Percentiles rank a stretch among this genome's conserved stretches.
Evolutionary conservation across 2,329 filamentous ascomycete genomes (phyloP).

Genomic region (Leptosphaerulina australis): DNA sequence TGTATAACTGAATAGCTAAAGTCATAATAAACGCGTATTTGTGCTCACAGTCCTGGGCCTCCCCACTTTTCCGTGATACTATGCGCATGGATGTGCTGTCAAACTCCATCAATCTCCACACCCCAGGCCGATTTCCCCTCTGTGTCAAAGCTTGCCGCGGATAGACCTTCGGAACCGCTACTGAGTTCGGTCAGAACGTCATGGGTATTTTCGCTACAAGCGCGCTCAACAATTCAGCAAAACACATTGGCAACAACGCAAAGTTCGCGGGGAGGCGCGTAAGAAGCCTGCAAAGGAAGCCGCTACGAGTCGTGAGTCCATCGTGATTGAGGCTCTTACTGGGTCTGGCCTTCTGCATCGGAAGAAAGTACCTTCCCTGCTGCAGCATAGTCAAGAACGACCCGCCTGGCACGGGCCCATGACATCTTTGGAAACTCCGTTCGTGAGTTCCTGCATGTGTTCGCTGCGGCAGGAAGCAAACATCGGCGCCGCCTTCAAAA

Average conservation of each 20-base stretch:
- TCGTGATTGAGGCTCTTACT: constrained; percentile 13
- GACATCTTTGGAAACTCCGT: constrained; percentile 29
- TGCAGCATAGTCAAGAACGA: constrained; percentile 26
- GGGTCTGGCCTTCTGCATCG: constrained; percentile 13
- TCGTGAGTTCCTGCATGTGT: constrained; percentile 45
- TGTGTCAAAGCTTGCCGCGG: constrained; percentile 15
- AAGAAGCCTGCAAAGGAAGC: constrained; percentile 11
- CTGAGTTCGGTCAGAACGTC: constrained; percentile 24
- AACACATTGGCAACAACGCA: constrained; percentile 8
- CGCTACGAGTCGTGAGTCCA: constrained; percentile 14
- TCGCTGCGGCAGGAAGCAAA: constrained; percentile 23
- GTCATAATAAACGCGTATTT: neutral
- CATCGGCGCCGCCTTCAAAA: constrained; percentile 29
- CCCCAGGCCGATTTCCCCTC: constrained; percentile 10
- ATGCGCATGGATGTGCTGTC: constrained; percentile 17
- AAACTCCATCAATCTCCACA: constrained; percentile 19
- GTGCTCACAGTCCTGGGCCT: neutral
- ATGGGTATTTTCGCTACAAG: constrained; percentile 29
- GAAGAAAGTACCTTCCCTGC: constrained; percentile 8
- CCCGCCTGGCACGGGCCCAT: constrained; percentile 36
- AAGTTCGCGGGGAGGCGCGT: constrained; percentile 11
- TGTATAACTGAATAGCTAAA: neutral
- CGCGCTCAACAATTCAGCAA: constrained; percentile 36
- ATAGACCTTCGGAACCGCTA: constrained; percentile 20
- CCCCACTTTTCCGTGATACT: constrained; percentile 4